Conservation (phyloP, 192 early-diverging fungal genomes). For the Coemansia sp. region DNA sequence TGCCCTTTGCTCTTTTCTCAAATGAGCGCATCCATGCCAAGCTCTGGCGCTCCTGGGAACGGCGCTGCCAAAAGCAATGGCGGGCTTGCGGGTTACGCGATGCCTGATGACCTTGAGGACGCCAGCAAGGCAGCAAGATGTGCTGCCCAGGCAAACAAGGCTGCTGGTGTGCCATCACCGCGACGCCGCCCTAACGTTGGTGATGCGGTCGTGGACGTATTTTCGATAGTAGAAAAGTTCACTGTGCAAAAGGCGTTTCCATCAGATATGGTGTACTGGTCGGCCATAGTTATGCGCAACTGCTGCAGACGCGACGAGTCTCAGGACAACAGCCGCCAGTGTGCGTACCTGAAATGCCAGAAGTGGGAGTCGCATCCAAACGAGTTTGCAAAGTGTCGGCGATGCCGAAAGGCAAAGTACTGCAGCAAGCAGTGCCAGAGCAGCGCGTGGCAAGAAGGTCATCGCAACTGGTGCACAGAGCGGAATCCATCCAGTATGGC, state of each 20-base stretch:
- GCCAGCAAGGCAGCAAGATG: slow-evolving; percentile 35
- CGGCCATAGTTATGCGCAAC: slow-evolving; percentile 77
- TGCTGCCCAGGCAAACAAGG: slow-evolving; percentile 27
- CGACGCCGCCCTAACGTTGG: slow-evolving; percentile 23
- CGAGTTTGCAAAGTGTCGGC: slow-evolving; percentile 84
- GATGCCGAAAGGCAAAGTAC: slow-evolving; percentile 86
- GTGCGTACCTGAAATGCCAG: slow-evolving; percentile 76
- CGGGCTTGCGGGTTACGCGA: slow-evolving; percentile 19
- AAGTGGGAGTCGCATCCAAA: slow-evolving; percentile 72
- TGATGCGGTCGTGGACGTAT: slow-evolving; percentile 60
- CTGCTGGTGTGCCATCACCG: slow-evolving; percentile 27
- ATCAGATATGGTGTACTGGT: slow-evolving; percentile 69
- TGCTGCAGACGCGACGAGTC: slow-evolving; percentile 74
- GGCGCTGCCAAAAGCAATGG: not conserved
- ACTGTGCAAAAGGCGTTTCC: slow-evolving; percentile 63
- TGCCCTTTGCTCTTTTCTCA: slow-evolving; percentile 45
- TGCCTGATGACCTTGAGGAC: slow-evolving; percentile 26
- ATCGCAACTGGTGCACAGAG: slow-evolving; percentile 80
- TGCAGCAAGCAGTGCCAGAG: slow-evolving; percentile 78
- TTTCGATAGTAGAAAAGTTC: slow-evolving; percentile 75
- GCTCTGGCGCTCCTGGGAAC: slow-evolving; percentile 11
- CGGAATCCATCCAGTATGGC: slow-evolving; percentile 24
- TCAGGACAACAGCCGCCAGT: slow-evolving; percentile 70
- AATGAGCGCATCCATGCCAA: slow-evolving; percentile 8
- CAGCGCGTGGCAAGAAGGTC: slow-evolving; percentile 76